These are phyloP conservation scores for Eleusine coracana DNA, from an alignment of 176 grass and related monocot species.

Conservation along the genomic window DNA sequence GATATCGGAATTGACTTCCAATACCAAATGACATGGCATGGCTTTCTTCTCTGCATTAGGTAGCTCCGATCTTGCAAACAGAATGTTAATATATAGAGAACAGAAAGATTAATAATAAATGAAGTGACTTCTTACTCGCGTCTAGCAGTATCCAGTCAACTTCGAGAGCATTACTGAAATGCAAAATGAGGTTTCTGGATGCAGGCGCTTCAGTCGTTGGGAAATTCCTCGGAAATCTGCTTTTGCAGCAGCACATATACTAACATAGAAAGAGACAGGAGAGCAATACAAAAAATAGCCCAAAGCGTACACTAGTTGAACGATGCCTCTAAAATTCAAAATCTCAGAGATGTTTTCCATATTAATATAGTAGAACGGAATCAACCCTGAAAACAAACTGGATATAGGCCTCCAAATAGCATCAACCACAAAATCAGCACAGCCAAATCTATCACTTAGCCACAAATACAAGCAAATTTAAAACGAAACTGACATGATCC, in stretches of 20 bases:
- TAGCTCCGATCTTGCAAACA: background rate
- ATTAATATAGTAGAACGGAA: background rate
- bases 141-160: slow-evolving; percentile 35
- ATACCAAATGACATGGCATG: background rate
- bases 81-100: background rate
- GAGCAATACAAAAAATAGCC: background rate
- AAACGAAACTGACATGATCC: background rate
- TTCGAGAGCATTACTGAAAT: background rate
- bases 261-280: background rate
- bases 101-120: background rate
- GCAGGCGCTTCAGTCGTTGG: background rate
- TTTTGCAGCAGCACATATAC: too few species aligned
- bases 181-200: background rate
- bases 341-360: background rate
- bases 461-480: background rate
- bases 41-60: background rate
- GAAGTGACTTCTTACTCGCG: background rate
- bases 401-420: background rate
- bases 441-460: background rate
- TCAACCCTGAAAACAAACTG: background rate
- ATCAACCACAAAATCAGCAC: background rate
- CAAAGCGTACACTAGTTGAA: background rate
- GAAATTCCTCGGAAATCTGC: background rate
- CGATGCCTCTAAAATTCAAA: background rate
- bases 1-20: background rate